Percentiles rank a stretch among this genome's conserved stretches.
Evolutionary conservation across 2,329 filamentous ascomycete species (phyloP).

Genomic region (Alternaria hordeiaustralica): DNA sequence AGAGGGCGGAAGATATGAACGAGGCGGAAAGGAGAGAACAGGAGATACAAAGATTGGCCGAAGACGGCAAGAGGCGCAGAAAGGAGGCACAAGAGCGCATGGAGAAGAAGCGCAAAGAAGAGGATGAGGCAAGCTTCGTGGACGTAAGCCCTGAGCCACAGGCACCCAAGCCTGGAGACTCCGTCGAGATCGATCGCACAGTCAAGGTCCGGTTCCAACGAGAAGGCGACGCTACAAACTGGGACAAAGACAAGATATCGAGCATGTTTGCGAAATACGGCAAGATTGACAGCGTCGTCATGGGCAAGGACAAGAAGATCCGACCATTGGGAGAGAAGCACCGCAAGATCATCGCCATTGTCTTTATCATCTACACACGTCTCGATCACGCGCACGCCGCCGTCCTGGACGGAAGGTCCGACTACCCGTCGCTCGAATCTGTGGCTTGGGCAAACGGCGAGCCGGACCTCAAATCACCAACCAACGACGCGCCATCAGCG

Average conservation of each 20-base stretch:
- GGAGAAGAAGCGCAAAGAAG: conserved; percentile 59
- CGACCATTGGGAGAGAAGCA: conserved; percentile 58
- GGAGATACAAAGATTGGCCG: conserved; percentile 53
- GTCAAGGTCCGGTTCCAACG: conserved; percentile 64
- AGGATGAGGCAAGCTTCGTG: conserved; percentile 50
- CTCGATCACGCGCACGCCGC: conserved; percentile 65
- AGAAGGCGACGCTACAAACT: conserved; percentile 51
- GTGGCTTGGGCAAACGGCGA: conserved; percentile 63
- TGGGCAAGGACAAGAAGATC: conserved; percentile 63
- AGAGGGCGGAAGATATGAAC: conserved; percentile 52
- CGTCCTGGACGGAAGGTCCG: conserved; percentile 57
- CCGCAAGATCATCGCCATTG: conserved; percentile 60
- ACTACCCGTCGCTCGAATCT: conserved; percentile 59
- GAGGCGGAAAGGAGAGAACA: conserved; percentile 66
- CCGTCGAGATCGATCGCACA: conserved; percentile 62
- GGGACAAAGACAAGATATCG: conserved; percentile 57
- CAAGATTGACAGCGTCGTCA: conserved; percentile 61
- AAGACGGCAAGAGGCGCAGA: conserved; percentile 60
- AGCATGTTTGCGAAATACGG: conserved; percentile 62
- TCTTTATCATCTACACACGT: conserved; percentile 63
- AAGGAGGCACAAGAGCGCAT: conserved; percentile 62
- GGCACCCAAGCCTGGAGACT: conserved; percentile 39
- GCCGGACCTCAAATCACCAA: conserved; percentile 53
- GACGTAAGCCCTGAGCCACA: conserved; percentile 34
- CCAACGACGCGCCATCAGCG: conserved; percentile 23